Conservation (phyloP, 2,329 filamentous ascomycete species). For the Aureobasidium sp. region DNA sequence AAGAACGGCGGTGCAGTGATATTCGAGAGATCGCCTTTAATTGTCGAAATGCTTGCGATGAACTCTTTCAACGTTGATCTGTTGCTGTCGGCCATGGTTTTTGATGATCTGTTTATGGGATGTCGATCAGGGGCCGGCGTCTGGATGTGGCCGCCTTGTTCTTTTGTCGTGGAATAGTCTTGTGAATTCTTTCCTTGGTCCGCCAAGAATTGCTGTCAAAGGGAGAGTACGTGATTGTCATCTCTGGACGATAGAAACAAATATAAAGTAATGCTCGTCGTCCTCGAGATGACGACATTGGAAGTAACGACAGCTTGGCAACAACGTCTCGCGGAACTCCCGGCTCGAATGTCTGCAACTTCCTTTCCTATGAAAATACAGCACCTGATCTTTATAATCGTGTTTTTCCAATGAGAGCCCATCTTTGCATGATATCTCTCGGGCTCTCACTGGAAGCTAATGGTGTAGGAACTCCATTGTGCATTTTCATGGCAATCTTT, state of each 20-base stretch:
- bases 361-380: not conserved
- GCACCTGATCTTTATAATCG: no score
- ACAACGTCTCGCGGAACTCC: not conserved
- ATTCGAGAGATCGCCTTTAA: conserved; percentile 38
- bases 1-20: conserved; percentile 41
- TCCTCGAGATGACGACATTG: conserved; percentile 6
- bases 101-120: not conserved
- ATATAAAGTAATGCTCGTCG: not conserved
- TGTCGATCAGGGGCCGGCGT: not conserved
- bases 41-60: conserved; percentile 34
- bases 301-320: not conserved
- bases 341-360: not conserved
- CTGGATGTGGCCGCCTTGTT: not conserved
- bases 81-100: conserved; percentile 1
- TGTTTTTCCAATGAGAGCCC: not conserved
- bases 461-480: not conserved
- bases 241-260: no score
- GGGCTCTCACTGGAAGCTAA: not conserved
- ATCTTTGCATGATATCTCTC: not conserved
- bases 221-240: not conserved
- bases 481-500: not conserved
- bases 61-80: conserved; percentile 22
- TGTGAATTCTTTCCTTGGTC: not conserved
- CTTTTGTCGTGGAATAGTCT: not conserved
- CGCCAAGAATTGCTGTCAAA: not conserved